phyloP scores from a whole-genome alignment of 352 stramenopile species.

The Thalassiosira pacifica region DNA sequence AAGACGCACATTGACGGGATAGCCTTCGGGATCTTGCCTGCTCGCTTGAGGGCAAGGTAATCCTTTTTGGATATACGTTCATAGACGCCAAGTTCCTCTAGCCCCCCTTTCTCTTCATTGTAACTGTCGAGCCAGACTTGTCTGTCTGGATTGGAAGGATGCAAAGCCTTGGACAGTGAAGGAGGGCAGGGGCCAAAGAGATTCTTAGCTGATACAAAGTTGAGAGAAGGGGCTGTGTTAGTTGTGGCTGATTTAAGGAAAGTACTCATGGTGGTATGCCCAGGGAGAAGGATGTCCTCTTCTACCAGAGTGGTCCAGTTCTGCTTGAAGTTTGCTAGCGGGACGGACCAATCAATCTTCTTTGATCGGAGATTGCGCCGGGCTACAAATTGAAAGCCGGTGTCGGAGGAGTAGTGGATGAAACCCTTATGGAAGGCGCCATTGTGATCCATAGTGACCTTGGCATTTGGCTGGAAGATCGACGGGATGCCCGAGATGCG shows the following conservation, averaged over 20 bases:
- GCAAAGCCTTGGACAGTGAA: conserved; percentile 4
- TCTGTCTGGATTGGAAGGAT: conserved; percentile 18
- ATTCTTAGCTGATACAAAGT: conserved; percentile 18
- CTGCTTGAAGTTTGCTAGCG: neutral
- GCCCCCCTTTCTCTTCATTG: conserved; percentile 16
- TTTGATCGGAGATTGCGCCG: neutral
- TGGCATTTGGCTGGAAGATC: neutral
- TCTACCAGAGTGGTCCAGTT: neutral
- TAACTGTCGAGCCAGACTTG: conserved; percentile 27
- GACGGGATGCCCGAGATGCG: neutral
- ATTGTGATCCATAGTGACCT: conserved; percentile 26
- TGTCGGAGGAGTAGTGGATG: neutral
- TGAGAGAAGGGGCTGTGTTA: conserved; percentile 6
- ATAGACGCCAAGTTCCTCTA: neutral
- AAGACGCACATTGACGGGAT: conserved; percentile 9
- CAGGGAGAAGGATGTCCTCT: conserved; percentile 18
- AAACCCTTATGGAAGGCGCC: conserved; percentile 23
- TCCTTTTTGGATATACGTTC: neutral
- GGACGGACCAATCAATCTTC: neutral
- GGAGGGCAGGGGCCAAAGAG: conserved; percentile 18
- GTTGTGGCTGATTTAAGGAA: conserved; percentile 6
- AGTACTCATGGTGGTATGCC: conserved; percentile 6
- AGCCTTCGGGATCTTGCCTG: neutral
- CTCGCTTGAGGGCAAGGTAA: neutral
- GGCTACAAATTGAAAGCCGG: neutral